Evolutionary conservation across 257 asterid genomes (phyloP).

Genomic region (Solanum ahanhuiri): DNA sequence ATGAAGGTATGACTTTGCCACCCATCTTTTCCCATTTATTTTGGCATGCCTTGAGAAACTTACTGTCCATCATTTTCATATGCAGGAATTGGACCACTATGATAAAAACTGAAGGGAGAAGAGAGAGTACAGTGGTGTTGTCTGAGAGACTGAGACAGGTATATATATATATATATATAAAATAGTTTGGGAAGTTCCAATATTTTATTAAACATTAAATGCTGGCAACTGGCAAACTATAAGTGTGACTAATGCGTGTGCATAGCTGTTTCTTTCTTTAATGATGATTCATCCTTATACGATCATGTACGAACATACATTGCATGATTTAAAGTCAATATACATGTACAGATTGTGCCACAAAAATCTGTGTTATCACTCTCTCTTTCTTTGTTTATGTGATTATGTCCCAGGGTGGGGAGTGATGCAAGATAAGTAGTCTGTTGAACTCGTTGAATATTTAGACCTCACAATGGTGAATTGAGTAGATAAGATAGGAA

Average conservation of each 20-base stretch:
- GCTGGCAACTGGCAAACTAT: neutral
- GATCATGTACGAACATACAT: constrained; percentile 77
- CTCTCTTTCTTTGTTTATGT: constrained; percentile 1
- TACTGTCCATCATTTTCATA: constrained; percentile 31
- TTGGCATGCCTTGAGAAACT: constrained; percentile 32
- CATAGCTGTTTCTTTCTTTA: constrained; percentile 13
- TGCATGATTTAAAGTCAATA: constrained; percentile 17
- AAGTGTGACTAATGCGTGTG: constrained; percentile 30
- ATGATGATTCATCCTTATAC: constrained; percentile 25
- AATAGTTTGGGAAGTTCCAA: constrained; percentile 19
- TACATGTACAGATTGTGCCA: constrained; percentile 5
- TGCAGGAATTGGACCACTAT: neutral
- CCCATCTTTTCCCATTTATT: constrained; percentile 38
- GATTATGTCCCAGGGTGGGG: neutral
- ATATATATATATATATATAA: constrained; percentile 65
- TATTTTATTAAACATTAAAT: constrained; percentile 18
- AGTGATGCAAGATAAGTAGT: constrained; percentile 6
- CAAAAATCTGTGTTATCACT: constrained; percentile 1
- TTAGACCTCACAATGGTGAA: constrained; percentile 40
- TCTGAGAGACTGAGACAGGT: constrained; percentile 21
- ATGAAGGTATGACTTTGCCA: constrained; percentile 25
- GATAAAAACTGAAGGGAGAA: neutral
- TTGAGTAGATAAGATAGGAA: constrained; percentile 49
- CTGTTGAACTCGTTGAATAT: constrained; percentile 21
- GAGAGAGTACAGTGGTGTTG: constrained; percentile 16